Conservation (phyloP, 192 early-diverging fungal genomes). For the Backusella australiensis region DNA sequence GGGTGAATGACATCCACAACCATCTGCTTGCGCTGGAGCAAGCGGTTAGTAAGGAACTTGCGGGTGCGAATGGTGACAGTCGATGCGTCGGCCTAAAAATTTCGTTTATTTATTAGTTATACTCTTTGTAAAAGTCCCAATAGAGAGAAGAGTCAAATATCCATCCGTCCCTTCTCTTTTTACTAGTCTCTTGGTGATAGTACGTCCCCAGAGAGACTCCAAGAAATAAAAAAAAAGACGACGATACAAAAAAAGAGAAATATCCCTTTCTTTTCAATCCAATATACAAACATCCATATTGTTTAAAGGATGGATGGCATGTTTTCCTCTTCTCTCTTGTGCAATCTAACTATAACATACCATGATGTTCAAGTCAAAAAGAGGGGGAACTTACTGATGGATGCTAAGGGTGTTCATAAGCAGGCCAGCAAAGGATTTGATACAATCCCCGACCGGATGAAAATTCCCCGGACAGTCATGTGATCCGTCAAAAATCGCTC, state of each 20-base stretch:
- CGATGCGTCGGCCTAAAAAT: conserved; percentile 40
- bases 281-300: background rate
- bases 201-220: background rate
- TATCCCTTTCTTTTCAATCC: background rate
- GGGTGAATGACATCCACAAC: conserved; percentile 97
- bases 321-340: background rate
- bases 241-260: background rate
- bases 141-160: conserved; percentile 11
- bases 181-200: background rate
- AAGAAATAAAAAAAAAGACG: background rate
- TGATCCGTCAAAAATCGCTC: background rate
- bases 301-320: conserved; percentile 1
- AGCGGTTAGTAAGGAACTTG: conserved; percentile 99
- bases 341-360: background rate
- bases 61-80: conserved; percentile 96
- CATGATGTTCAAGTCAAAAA: conserved; percentile 21
- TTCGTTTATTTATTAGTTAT: background rate
- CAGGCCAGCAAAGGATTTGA: background rate
- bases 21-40: conserved; percentile 97
- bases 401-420: background rate
- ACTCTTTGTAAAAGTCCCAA: background rate
- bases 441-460: conserved; percentile 7
- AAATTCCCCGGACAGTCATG: conserved; percentile 3
- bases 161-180: conserved; percentile 2
- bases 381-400: conserved; percentile 6